Conservation (phyloP, 176 grass and related monocot species). For the Dactylis glomerata region DNA sequence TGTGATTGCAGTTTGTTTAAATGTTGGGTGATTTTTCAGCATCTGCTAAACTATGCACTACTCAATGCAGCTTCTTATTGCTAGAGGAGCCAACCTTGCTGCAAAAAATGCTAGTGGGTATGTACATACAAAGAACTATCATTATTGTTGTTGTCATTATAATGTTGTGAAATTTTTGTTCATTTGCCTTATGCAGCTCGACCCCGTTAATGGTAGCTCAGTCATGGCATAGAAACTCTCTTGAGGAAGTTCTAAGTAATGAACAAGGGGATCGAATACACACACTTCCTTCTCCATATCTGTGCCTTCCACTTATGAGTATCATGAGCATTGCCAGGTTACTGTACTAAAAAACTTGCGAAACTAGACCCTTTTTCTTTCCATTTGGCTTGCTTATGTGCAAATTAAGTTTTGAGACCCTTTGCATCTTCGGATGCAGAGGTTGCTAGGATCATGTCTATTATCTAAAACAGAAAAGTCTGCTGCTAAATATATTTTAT, state of each 20-base stretch:
- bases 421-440: neutral
- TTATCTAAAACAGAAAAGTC: neutral
- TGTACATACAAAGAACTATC: conserved; percentile 26
- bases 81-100: conserved; percentile 68
- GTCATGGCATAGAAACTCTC: conserved; percentile 77
- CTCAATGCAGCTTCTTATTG: conserved; percentile 75
- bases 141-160: conserved; percentile 1
- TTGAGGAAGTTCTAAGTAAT: conserved; percentile 71
- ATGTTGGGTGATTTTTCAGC: conserved; percentile 20
- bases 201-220: conserved; percentile 84
- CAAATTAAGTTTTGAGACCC: neutral
- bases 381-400: neutral
- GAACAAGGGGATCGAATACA: conserved; percentile 33
- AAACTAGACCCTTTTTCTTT: neutral
- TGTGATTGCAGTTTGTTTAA: neutral
- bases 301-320: conserved; percentile 92
- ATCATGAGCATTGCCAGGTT: conserved; percentile 93
- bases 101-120: conserved; percentile 71
- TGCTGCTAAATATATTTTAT: neutral
- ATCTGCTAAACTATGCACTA: conserved; percentile 10
- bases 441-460: neutral
- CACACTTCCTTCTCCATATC: conserved; percentile 75
- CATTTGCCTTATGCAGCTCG: conserved; percentile 48
- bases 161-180: conserved; percentile 3
- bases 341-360: neutral